A percentile compares a stretch with the other conserved stretches of the same genome.
Conservation (phyloP, 805 yeast species). For the Sporopachydermia lactativora region DNA sequence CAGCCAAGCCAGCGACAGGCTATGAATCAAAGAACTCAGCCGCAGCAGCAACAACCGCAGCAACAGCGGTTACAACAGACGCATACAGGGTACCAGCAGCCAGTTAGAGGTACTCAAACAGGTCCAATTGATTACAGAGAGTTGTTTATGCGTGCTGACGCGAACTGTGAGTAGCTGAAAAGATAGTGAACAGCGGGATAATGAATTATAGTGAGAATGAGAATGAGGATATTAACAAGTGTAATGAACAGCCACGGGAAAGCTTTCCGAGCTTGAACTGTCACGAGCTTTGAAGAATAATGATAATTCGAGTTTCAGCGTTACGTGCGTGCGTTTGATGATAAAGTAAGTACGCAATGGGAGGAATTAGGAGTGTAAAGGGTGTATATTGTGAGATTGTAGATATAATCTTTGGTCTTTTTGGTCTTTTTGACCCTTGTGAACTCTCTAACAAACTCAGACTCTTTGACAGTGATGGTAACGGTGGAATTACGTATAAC, state of each 20-base stretch:
- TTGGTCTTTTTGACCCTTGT: too few species aligned
- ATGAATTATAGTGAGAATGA: too few species aligned
- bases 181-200: too few species aligned
- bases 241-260: conserved; percentile 20
- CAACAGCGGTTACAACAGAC: not conserved
- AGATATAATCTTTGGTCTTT: too few species aligned
- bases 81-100: not conserved
- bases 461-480: conserved; percentile 28
- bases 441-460: not conserved
- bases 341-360: conserved; percentile 21
- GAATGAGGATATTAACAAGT: too few species aligned
- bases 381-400: too few species aligned
- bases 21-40: not conserved
- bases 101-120: not conserved
- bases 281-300: conserved; percentile 32
- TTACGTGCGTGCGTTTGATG: conserved; percentile 32
- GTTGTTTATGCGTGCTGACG: not conserved
- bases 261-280: conserved; percentile 30
- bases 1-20: conserved; percentile 2
- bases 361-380: too few species aligned
- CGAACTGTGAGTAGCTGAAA: not conserved
- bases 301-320: conserved; percentile 34
- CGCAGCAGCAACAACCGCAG: not conserved
- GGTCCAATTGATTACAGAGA: not conserved
- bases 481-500: conserved; percentile 22